Base-by-base conservation (phyloP, 352 stramenopile species). In the Thraustotheca clavata region DNA sequence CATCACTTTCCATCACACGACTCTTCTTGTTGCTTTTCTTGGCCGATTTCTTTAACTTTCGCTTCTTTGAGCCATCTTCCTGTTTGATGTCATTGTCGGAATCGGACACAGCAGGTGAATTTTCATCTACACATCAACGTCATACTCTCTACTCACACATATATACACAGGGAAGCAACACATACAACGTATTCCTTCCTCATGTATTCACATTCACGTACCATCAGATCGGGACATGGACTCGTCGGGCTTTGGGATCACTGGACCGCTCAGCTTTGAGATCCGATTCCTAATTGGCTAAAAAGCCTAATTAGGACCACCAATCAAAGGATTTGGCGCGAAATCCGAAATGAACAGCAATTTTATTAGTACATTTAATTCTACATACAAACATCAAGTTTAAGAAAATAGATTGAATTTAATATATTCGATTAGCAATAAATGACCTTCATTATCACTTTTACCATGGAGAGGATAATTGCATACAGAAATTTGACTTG, bases 31-130 rank as follows among this genome's bases (percentile, higher is more conserved):
- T 69, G 59, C 89, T 86, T 71, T 61, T 85, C 49, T 76, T 77
- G 24, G 57, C 46, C 22, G 49, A 31, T 49, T 76, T 76, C 29
- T 71, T 87, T 46, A 89, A 39, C 60, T 87, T 88, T 57, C 83
- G 83, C 73, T 92, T 92, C 72, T 87, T 89, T 32, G 43, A 46
- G 29, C 52, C 41, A 43, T 32, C 24, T 20, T 73, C 54, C 31
- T 78, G 71, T 24, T 76, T 43, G 50, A 77, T 77, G 24, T 87
- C 77, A 1, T 62, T 70, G 34, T 84, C 86, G 55, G 86, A 95
- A 62, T 94, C 84, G 39, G 84, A 94, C 31, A 95, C 83, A 1
- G 82, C 86, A 29, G 86, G 86, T 62, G 83, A 95, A 40, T 68
- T 68, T 12, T 65, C 57, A 38, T 43, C 57, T 65, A 54, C 20